Conservation (phyloP, 352 stramenopile genomes). For the Phytophthora foliorum region DNA sequence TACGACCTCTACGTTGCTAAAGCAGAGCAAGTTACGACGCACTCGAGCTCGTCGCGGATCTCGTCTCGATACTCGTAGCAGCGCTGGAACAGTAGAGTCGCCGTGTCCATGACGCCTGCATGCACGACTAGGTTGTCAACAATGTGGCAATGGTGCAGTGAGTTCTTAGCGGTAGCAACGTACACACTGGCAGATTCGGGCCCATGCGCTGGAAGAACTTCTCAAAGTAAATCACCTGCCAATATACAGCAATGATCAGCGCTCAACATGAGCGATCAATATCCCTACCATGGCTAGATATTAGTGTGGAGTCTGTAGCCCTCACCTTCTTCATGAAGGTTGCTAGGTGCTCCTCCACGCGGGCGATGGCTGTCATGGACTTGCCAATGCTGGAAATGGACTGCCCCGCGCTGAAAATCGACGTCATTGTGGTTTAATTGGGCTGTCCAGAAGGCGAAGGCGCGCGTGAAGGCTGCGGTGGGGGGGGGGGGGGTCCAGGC, state of each 20-base stretch:
- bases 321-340: slow-evolving; percentile 89
- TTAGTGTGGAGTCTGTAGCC: not conserved
- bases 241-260: slow-evolving; percentile 1
- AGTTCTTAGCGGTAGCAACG: slow-evolving; percentile 5
- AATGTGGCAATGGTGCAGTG: not conserved
- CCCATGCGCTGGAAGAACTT: slow-evolving; percentile 82
- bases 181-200: slow-evolving; percentile 66
- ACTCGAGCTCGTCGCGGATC: slow-evolving; percentile 87
- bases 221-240: slow-evolving; percentile 86
- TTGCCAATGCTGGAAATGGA: slow-evolving; percentile 89
- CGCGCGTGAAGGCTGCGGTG: not conserved
- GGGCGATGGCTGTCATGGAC: slow-evolving; percentile 83
- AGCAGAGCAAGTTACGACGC: slow-evolving; percentile 22
- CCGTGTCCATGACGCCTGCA: slow-evolving; percentile 66
- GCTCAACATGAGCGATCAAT: not conserved
- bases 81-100: slow-evolving; percentile 65
- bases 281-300: not conserved
- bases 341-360: slow-evolving; percentile 80
- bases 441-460: slow-evolving; percentile 6
- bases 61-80: slow-evolving; percentile 89
- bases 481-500: not conserved
- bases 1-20: not conserved
- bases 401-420: slow-evolving; percentile 85
- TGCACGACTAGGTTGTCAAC: not conserved
- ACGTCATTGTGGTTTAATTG: slow-evolving; percentile 52